phyloP scores from a whole-genome alignment of 148 eudicot species.

The Mesembryanthemum crystallinum region DNA sequence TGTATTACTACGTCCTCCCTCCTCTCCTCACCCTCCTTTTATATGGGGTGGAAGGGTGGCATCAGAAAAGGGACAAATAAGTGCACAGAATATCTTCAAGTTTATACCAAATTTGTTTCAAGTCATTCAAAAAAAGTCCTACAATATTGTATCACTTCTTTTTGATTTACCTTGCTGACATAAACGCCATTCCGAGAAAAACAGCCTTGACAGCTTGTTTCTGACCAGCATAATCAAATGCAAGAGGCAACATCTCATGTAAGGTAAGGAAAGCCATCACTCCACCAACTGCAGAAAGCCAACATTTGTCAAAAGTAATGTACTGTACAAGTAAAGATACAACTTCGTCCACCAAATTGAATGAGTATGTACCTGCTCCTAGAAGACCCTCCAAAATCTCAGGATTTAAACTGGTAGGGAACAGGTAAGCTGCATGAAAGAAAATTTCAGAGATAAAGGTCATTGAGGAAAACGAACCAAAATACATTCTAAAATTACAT shows the following conservation, averaged over 20 bases:
- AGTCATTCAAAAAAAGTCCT: neutral
- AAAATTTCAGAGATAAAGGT: neutral
- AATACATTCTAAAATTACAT: neutral
- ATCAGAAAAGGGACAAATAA: neutral
- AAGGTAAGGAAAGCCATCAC: slow-evolving; percentile 98
- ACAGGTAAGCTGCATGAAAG: slow-evolving; percentile 70
- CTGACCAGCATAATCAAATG: slow-evolving; percentile 97
- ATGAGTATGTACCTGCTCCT: slow-evolving; percentile 58
- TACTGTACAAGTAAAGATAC: neutral
- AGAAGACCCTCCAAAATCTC: slow-evolving; percentile 95
- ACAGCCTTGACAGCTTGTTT: slow-evolving; percentile 97
- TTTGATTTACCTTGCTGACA: slow-evolving; percentile 90
- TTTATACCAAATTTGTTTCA: neutral
- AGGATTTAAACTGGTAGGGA: slow-evolving; percentile 79
- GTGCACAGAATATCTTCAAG: neutral
- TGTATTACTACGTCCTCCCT: neutral
- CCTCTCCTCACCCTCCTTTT: neutral
- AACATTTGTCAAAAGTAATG: slow-evolving; percentile 11
- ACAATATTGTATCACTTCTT: neutral
- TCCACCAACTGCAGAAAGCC: slow-evolving; percentile 72
- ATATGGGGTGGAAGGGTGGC: neutral
- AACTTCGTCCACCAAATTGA: slow-evolving; percentile 2
- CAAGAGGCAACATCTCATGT: slow-evolving; percentile 98
- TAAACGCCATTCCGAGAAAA: slow-evolving; percentile 95
- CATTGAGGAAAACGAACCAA: neutral